Base-by-base conservation (phyloP, 257 asterid genomes). In the Ocimum tenuiflorum region DNA sequence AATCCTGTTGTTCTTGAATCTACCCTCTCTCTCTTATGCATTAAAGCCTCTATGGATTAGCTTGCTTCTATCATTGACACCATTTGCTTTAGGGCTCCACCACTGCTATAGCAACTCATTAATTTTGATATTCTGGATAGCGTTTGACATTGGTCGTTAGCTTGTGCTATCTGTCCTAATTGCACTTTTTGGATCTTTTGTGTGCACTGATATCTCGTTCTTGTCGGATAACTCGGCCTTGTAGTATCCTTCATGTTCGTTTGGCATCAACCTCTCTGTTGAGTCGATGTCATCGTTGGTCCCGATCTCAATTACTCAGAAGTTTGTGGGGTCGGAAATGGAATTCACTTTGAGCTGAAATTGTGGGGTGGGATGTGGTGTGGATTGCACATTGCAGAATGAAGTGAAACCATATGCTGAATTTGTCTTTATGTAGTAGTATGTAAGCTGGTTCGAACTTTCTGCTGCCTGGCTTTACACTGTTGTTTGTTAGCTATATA, bases 101-200 rank as follows among this genome's bases (percentile, higher is more conserved):
- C 55, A 58, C 24, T 24, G 59, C 11, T n/a, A 42, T 50, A 58
- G 43, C 42, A 64, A 42, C 70, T 43, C 61, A 4, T 55, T 43
- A 20, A 19, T 17, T 33, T 18, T 48, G 55, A 73, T 69, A 35
- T 47, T 42, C 9, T 54, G 38, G 29, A 4, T 42, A 62, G 43
- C 12, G 50, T 56, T 69, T 47, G 60, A 23, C 67, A 63, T 51
- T 31, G 66, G 71, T 48, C 33, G 75, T 36, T 71, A 73, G 68
- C 65, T 70, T n/a, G 77, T 52, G 53, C 72, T 66, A 69, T 70
- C 76, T 46, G 33, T 27, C 60, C 42, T n/a, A 68, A 65, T 66
- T 73, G 76, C 74, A 22, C 73, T 58, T 80, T 73, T 63, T 67
- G 65, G 79, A 52, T 67, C 56, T 65, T 55, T 67, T 38, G 23